These are phyloP conservation scores for Mucor racemosus DNA, from an alignment of 371 early-diverging fungal species.

Conservation along the genomic window DNA sequence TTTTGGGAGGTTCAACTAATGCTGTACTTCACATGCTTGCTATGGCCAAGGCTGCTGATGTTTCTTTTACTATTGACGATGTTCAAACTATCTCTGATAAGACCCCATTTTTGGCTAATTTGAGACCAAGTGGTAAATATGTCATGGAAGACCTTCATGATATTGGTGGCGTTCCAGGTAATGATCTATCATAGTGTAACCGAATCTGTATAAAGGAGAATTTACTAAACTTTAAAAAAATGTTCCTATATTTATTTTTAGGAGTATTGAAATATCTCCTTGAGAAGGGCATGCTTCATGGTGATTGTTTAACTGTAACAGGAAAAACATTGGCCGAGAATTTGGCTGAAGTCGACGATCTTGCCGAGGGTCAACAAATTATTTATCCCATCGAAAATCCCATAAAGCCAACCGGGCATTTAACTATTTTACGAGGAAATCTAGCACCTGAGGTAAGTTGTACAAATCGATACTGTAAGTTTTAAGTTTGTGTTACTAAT, in stretches of 20 bases:
- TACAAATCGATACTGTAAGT: neutral
- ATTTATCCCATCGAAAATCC: constrained; percentile 86
- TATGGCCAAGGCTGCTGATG: constrained; percentile 83
- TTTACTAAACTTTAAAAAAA: neutral
- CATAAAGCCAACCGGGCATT: constrained; percentile 92
- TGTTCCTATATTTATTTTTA: neutral
- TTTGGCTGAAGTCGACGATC: constrained; percentile 66
- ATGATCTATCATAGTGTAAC: neutral
- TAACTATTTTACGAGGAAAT: constrained; percentile 92
- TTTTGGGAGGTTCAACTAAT: constrained; percentile 96
- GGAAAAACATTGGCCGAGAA: constrained; percentile 88
- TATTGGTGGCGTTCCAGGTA: constrained; percentile 79
- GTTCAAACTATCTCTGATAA: constrained; percentile 89
- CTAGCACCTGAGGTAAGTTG: constrained; percentile 86
- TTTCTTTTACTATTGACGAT: constrained; percentile 86
- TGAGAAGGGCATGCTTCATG: constrained; percentile 73
- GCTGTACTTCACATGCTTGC: constrained; percentile 95
- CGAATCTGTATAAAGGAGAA: neutral
- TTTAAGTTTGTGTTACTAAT: neutral
- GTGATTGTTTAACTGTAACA: constrained; percentile 85
- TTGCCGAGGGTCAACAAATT: constrained; percentile 82
- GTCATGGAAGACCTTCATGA: constrained; percentile 88
- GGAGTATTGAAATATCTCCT: constrained; percentile 87
- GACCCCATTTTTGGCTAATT: constrained; percentile 93
- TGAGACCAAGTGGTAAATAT: constrained; percentile 92